Evolutionary conservation across 2,329 filamentous ascomycete genomes (phyloP).

Genomic region (Fusarium acutatum): DNA sequence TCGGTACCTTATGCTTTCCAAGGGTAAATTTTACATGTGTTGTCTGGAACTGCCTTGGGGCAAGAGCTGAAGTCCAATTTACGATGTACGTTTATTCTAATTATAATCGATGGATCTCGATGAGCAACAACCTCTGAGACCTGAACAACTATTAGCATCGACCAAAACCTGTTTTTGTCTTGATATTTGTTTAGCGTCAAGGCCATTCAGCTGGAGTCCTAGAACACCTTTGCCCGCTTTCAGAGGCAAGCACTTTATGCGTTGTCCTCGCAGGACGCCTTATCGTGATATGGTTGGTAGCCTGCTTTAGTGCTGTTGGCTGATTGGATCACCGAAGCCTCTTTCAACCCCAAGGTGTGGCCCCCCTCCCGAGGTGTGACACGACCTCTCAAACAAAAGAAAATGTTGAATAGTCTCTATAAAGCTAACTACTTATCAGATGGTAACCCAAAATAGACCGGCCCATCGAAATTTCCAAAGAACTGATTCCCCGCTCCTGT

Average conservation of each 20-base stretch:
- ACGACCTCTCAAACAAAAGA: not conserved
- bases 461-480: not conserved
- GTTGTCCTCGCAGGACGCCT: not conserved
- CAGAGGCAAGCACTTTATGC: not conserved
- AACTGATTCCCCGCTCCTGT: not conserved
- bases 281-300: not conserved
- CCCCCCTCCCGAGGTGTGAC: not conserved
- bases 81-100: too few relatives aligned
- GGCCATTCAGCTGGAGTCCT: not conserved
- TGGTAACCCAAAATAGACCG: not conserved
- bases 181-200: not conserved
- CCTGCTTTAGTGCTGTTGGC: not conserved
- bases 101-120: not conserved
- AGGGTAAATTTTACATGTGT: not conserved
- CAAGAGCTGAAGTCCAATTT: not conserved
- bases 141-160: not conserved
- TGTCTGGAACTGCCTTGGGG: not conserved
- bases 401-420: not conserved
- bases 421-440: not conserved
- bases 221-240: not conserved
- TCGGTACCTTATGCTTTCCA: not conserved
- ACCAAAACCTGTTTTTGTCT: not conserved
- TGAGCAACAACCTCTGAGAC: rapidly evolving
- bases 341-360: not conserved
- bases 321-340: not conserved